A percentile compares a stretch with the other conserved stretches of the same genome.
Conservation (phyloP, 768 basidiomycete species). For the Leucocoprinus sp. region DNA sequence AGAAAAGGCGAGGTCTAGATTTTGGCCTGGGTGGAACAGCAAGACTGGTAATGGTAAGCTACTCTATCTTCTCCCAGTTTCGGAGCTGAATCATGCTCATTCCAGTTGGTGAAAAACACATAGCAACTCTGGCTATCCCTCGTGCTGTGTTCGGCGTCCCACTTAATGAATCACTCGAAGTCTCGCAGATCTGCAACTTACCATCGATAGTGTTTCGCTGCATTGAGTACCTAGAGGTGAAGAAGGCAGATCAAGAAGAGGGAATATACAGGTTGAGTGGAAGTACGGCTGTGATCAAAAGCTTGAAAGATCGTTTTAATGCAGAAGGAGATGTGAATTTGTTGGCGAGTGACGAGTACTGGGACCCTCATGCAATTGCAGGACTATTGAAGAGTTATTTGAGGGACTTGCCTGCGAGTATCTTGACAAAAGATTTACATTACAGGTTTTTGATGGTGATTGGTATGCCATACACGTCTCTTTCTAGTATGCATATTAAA, state of each 20-base stretch:
- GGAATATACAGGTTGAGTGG: constrained; percentile 96
- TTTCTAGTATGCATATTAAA: constrained; percentile 10
- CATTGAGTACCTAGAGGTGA: constrained; percentile 90
- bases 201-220: constrained; percentile 94
- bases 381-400: constrained; percentile 91
- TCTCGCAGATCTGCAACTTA: constrained; percentile 82
- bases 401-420: constrained; percentile 87
- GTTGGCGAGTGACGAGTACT: constrained; percentile 80
- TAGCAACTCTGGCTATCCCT: constrained; percentile 30
- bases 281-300: constrained; percentile 92
- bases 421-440: constrained; percentile 89
- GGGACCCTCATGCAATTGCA: constrained; percentile 97
- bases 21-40: constrained; percentile 81
- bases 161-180: constrained; percentile 79
- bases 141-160: constrained; percentile 86
- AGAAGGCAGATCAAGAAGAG: constrained; percentile 93
- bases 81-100: constrained; percentile 1
- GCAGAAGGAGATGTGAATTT: constrained; percentile 96
- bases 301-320: constrained; percentile 89
- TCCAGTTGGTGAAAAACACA: constrained; percentile 26
- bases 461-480: constrained; percentile 42
- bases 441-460: constrained; percentile 87
- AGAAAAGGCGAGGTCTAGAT: constrained; percentile 89
- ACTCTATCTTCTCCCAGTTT: constrained; percentile 7
- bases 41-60: constrained; percentile 38